phyloP scores from a whole-genome alignment of 2,329 filamentous ascomycete species.

The Zymoseptoria tritici region DNA sequence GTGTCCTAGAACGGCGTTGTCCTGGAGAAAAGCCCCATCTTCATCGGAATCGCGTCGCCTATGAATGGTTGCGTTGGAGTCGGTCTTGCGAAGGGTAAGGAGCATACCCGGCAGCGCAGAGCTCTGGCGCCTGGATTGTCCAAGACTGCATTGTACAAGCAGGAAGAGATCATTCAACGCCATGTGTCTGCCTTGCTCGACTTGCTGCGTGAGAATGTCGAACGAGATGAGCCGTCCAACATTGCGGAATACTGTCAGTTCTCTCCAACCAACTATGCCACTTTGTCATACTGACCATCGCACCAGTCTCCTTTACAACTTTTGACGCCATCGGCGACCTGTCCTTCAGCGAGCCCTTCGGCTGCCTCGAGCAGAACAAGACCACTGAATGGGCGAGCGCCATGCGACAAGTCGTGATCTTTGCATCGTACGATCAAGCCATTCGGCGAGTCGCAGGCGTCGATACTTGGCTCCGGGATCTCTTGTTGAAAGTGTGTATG shows the following conservation, averaged over 20 bases:
- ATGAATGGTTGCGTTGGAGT: conserved; percentile 6
- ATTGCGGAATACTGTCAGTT: conserved; percentile 5
- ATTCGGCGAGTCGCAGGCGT: conserved; percentile 6
- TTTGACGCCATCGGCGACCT: conserved; percentile 8
- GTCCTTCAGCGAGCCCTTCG: conserved; percentile 3
- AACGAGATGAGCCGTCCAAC: background rate
- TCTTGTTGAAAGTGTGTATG: conserved; percentile 1
- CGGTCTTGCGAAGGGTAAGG: conserved; percentile 6
- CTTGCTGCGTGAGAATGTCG: background rate
- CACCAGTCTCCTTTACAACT: background rate
- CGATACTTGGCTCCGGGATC: background rate
- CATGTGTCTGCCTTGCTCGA: conserved; percentile 1
- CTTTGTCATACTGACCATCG: background rate
- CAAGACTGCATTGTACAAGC: conserved; percentile 4
- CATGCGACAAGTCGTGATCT: conserved; percentile 7
- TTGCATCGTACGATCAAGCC: conserved; percentile 8
- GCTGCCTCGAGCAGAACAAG: conserved; percentile 1
- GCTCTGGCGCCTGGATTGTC: conserved; percentile 3
- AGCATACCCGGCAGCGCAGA: conserved; percentile 6
- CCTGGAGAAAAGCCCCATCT: conserved; percentile 10
- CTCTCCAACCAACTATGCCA: background rate
- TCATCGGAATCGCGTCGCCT: conserved; percentile 7
- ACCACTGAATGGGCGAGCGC: conserved; percentile 5
- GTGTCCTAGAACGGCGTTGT: conserved; percentile 3
- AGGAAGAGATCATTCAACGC: conserved; percentile 3